Evolutionary conservation across 352 stramenopile species (phyloP).

Genomic region (Blastocystis sp.): DNA sequence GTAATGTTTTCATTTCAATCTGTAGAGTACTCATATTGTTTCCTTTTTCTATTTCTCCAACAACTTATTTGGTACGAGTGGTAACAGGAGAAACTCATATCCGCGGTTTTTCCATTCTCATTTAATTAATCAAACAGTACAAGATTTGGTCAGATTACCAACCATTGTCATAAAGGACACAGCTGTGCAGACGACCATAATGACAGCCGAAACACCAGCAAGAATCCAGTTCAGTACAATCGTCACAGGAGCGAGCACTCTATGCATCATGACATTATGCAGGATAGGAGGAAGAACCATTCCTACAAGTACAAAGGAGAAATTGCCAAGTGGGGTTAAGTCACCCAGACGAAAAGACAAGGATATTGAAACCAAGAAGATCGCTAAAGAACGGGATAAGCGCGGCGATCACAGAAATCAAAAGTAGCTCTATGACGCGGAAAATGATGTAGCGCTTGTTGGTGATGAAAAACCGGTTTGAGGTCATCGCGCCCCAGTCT

Average conservation of each 20-base stretch:
- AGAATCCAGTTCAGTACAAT: background rate
- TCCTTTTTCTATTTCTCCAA: background rate
- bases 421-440: background rate
- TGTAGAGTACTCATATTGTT: background rate
- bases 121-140: background rate
- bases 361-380: conserved; percentile 57
- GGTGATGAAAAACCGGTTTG: conserved; percentile 17
- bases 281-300: conserved; percentile 3
- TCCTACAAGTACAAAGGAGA: conserved; percentile 33
- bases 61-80: background rate
- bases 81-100: background rate
- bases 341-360: background rate
- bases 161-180: conserved; percentile 27
- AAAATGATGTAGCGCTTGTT: conserved; percentile 1
- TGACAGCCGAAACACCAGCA: background rate
- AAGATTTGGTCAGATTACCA: background rate
- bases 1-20: background rate
- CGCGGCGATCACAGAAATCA: conserved; percentile 11
- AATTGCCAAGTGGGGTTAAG: conserved; percentile 47
- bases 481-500: background rate
- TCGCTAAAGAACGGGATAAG: background rate
- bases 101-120: background rate
- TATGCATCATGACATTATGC: conserved; percentile 26
- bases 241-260: background rate
- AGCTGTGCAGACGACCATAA: conserved; percentile 46